Conservation (phyloP, 1,284 basidiomycete species). For the Limonomyces culmigenus region DNA sequence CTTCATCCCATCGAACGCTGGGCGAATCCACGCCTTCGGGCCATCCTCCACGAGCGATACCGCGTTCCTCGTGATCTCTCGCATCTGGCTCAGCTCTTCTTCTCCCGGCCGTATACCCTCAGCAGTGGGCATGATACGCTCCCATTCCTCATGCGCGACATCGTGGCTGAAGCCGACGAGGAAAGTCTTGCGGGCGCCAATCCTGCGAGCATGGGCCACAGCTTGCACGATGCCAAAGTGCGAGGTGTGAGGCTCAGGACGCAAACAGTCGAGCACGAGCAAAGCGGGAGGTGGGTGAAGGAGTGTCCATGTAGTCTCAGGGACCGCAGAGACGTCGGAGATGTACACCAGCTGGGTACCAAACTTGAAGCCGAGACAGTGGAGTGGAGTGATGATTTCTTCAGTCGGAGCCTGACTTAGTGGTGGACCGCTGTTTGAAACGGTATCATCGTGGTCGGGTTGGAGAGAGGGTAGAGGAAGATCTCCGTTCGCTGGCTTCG, state of each 20-base stretch:
- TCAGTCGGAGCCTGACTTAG: too few relatives aligned
- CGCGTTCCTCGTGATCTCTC: constrained; percentile 17
- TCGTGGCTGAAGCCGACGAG: constrained; percentile 59
- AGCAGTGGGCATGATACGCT: too few relatives aligned
- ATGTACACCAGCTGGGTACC: constrained; percentile 47
- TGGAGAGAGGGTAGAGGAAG: too few relatives aligned
- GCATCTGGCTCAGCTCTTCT: constrained; percentile 15
- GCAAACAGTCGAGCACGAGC: constrained; percentile 57
- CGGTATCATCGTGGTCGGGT: constrained; percentile 4
- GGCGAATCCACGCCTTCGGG: constrained; percentile 38
- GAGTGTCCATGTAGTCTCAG: constrained; percentile 44
- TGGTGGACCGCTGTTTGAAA: constrained; percentile 5
- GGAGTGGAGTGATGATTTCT: constrained; percentile 35
- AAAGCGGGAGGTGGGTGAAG: constrained; percentile 25
- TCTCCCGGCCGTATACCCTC: constrained; percentile 22
- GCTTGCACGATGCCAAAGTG: constrained; percentile 55
- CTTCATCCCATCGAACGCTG: constrained; percentile 59
- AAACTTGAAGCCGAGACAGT: constrained; percentile 62
- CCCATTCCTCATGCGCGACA: too few relatives aligned
- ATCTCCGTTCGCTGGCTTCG: too few relatives aligned
- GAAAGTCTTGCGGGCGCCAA: constrained; percentile 45
- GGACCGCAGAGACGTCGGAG: constrained; percentile 61
- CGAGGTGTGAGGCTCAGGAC: constrained; percentile 42
- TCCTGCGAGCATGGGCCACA: constrained; percentile 29
- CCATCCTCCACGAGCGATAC: constrained; percentile 22